phyloP scores from a whole-genome alignment of 371 early-diverging fungal species.

The Mortierella sp. region DNA sequence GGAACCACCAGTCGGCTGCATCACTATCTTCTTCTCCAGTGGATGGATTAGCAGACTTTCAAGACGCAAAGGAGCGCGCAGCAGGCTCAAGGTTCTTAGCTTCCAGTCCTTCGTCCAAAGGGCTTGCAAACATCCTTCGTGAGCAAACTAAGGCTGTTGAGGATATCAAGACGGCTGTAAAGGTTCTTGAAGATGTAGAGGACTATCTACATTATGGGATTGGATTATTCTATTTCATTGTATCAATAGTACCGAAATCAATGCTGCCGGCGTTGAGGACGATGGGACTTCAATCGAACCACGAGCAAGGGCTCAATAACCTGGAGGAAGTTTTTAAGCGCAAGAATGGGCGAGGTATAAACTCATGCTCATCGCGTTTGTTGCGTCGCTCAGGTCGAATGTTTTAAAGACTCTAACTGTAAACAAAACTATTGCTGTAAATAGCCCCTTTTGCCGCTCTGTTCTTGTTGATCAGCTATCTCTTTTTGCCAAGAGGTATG shows the following conservation, averaged over 20 bases:
- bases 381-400: not conserved
- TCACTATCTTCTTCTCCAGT: conserved; percentile 24
- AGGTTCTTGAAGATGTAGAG: conserved; percentile 55
- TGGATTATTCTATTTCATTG: conserved; percentile 57
- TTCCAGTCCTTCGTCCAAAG: conserved; percentile 24
- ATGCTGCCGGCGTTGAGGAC: conserved; percentile 52
- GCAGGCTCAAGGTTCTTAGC: conserved; percentile 23
- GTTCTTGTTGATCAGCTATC: conserved; percentile 53
- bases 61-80: conserved; percentile 10
- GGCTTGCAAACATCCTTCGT: conserved; percentile 37
- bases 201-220: conserved; percentile 57
- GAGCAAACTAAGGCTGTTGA: conserved; percentile 46
- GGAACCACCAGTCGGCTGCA: conserved; percentile 22
- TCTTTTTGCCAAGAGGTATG: conserved; percentile 58
- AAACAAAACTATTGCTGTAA: not conserved
- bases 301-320: conserved; percentile 50
- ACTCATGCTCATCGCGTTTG: not conserved
- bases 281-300: conserved; percentile 55
- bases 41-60: conserved; percentile 9
- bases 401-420: not conserved
- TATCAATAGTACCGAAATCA: conserved; percentile 57
- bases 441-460: conserved; percentile 57
- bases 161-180: conserved; percentile 46
- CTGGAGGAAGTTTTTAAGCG: conserved; percentile 47
- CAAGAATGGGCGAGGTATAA: conserved; percentile 49